phyloP scores from a whole-genome alignment of 169 alveolate genomes.

The Eimeria brunetti region DNA sequence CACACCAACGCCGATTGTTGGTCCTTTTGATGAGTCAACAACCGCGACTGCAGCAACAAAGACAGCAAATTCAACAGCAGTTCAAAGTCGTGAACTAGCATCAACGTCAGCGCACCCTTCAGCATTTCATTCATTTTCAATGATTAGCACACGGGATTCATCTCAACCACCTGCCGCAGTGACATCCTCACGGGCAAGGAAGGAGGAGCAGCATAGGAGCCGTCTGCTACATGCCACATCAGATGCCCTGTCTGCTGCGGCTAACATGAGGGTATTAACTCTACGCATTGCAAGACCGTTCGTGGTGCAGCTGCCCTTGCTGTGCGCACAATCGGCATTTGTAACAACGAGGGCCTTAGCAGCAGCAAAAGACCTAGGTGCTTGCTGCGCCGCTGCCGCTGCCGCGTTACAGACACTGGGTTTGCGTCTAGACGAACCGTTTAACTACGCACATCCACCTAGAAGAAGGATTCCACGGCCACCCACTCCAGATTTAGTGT shows the following conservation, averaged over 20 bases:
- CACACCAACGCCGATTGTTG: neutral
- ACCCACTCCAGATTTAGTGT: conserved; percentile 10
- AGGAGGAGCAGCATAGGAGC: conserved; percentile 28
- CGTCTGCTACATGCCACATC: conserved; percentile 31
- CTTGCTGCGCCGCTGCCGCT: conserved; percentile 41
- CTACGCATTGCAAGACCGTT: conserved; percentile 24
- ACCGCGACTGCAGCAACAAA: neutral
- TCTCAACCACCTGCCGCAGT: neutral
- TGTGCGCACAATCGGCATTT: conserved; percentile 19
- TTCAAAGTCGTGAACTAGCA: neutral
- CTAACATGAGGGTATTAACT: conserved; percentile 23
- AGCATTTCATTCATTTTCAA: neutral
- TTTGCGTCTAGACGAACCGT: conserved; percentile 17
- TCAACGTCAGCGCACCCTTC: neutral
- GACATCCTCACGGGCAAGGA: neutral
- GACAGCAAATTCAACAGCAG: neutral
- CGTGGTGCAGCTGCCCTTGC: conserved; percentile 58
- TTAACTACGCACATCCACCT: neutral
- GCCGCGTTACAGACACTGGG: conserved; percentile 64
- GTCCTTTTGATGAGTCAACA: neutral
- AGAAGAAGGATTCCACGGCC: conserved; percentile 1
- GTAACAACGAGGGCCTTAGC: neutral
- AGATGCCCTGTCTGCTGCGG: conserved; percentile 11
- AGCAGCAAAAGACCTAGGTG: conserved; percentile 26
- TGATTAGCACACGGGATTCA: neutral